Conservation (phyloP, 1,284 basidiomycete genomes). For the Omphalotus olearius region DNA sequence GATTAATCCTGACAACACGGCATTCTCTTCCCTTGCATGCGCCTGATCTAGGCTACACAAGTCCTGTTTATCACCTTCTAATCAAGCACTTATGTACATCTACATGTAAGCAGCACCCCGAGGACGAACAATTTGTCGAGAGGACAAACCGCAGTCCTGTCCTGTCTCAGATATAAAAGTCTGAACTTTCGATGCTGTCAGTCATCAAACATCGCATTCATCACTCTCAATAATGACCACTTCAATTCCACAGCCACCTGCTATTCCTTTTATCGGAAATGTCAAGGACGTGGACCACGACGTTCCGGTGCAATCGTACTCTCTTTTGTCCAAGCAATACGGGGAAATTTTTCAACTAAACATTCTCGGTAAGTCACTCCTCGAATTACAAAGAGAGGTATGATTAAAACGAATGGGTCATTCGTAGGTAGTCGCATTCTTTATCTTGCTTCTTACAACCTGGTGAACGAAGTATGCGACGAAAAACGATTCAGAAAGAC, state of each 20-base stretch:
- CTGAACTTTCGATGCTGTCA: no score
- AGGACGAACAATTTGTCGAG: no score
- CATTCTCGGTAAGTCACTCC: slow-evolving; percentile 28
- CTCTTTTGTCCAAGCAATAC: slow-evolving; percentile 37
- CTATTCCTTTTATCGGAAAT: slow-evolving; percentile 42
- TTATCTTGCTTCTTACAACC: slow-evolving; percentile 31
- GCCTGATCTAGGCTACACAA: no score
- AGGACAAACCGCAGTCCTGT: no score
- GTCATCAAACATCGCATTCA: no score
- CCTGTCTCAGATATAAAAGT: no score
- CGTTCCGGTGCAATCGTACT: slow-evolving; percentile 33
- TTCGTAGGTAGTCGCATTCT: slow-evolving; percentile 26
- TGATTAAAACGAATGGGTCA: neutral
- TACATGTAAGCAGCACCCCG: no score
- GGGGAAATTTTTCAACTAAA: slow-evolving; percentile 43
- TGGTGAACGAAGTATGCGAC: slow-evolving; percentile 41
- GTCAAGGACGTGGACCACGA: slow-evolving; percentile 32
- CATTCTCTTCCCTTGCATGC: no score
- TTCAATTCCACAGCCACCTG: slow-evolving; percentile 31
- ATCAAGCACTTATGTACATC: no score
- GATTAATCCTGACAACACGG: no score
- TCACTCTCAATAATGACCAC: slow-evolving; percentile 17
- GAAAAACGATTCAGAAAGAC: slow-evolving; percentile 43
- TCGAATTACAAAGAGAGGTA: neutral
- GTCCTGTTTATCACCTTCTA: no score